Percentiles rank a stretch among this genome's conserved stretches.
Evolutionary conservation across 2,329 filamentous ascomycete genomes (phyloP).

Genomic region (Boeremia exigua): DNA sequence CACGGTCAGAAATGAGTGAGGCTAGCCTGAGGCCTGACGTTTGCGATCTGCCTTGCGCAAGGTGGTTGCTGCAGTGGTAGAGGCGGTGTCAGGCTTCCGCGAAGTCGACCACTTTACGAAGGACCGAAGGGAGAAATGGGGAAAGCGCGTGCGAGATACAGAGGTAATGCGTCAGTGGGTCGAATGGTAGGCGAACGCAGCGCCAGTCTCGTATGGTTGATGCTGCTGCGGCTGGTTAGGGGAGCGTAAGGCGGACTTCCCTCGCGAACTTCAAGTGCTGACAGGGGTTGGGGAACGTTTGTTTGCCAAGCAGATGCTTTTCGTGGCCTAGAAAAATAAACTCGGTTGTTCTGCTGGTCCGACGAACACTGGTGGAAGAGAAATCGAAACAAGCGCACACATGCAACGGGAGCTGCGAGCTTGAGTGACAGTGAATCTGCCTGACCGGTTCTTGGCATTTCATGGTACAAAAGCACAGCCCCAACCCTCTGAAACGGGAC

Average conservation of each 20-base stretch:
- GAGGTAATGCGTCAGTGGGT: slow-evolving; percentile 22
- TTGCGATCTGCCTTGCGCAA: slow-evolving; percentile 44
- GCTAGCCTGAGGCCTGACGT: slow-evolving; percentile 34
- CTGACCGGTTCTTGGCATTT: slow-evolving; percentile 31
- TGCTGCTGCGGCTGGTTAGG: slow-evolving; percentile 24
- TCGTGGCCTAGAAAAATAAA: slow-evolving; percentile 22
- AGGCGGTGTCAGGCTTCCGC: slow-evolving; percentile 41
- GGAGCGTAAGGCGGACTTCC: slow-evolving; percentile 46
- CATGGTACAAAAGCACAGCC: slow-evolving; percentile 40
- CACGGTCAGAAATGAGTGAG: slow-evolving; percentile 26
- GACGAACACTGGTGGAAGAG: slow-evolving; percentile 23
- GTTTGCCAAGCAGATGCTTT: slow-evolving; percentile 37
- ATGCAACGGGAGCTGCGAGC: slow-evolving; percentile 36
- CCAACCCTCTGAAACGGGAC: slow-evolving; percentile 24
- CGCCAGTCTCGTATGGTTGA: slow-evolving; percentile 28
- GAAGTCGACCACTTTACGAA: slow-evolving; percentile 34
- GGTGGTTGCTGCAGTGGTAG: slow-evolving; percentile 36
- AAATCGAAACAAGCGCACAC: slow-evolving; percentile 38
- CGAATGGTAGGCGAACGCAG: slow-evolving; percentile 32
- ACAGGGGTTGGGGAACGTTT: slow-evolving; percentile 32
- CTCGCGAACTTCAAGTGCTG: slow-evolving; percentile 29
- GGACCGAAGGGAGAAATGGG: slow-evolving; percentile 28
- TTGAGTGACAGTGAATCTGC: slow-evolving; percentile 29
- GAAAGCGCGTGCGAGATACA: slow-evolving; percentile 33
- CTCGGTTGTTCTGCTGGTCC: slow-evolving; percentile 23